Conservation (phyloP, 768 basidiomycete genomes). For the Leccinum imitatum region DNA sequence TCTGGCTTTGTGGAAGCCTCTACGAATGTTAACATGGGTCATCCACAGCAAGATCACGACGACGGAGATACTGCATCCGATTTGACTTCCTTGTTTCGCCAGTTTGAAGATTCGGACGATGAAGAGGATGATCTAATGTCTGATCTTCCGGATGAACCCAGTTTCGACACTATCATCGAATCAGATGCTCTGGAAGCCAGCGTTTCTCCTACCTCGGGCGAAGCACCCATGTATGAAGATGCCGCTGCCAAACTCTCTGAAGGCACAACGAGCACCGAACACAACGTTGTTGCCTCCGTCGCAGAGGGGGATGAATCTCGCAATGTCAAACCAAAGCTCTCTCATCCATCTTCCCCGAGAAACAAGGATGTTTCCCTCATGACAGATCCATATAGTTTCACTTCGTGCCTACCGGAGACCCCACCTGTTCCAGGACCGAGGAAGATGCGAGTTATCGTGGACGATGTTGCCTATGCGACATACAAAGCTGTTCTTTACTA, state of each 20-base stretch:
- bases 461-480: slow-evolving; percentile 60
- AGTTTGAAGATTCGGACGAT: slow-evolving; percentile 51
- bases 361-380: slow-evolving; percentile 23
- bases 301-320: slow-evolving; percentile 19
- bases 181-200: slow-evolving; percentile 18
- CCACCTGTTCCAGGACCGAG: slow-evolving; percentile 41
- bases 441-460: slow-evolving; percentile 53
- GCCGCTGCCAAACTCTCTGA: slow-evolving; percentile 1
- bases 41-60: slow-evolving; percentile 26
- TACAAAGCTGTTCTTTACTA: slow-evolving; percentile 76
- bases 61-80: slow-evolving; percentile 53
- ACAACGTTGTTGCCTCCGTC: neutral
- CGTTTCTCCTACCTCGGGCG: neutral
- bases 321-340: slow-evolving; percentile 34
- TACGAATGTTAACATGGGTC: slow-evolving; percentile 29
- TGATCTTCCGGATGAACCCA: slow-evolving; percentile 33
- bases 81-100: slow-evolving; percentile 35
- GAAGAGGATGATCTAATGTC: slow-evolving; percentile 48
- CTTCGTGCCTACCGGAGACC: neutral
- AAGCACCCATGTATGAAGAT: slow-evolving; percentile 10
- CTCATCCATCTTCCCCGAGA: slow-evolving; percentile 42
- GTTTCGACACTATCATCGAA: slow-evolving; percentile 29
- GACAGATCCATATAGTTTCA: slow-evolving; percentile 10
- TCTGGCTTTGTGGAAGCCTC: slow-evolving; percentile 68
- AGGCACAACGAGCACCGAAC: slow-evolving; percentile 1